Conservation (phyloP, 2,329 filamentous ascomycete species). For the Trichoderma sp. region DNA sequence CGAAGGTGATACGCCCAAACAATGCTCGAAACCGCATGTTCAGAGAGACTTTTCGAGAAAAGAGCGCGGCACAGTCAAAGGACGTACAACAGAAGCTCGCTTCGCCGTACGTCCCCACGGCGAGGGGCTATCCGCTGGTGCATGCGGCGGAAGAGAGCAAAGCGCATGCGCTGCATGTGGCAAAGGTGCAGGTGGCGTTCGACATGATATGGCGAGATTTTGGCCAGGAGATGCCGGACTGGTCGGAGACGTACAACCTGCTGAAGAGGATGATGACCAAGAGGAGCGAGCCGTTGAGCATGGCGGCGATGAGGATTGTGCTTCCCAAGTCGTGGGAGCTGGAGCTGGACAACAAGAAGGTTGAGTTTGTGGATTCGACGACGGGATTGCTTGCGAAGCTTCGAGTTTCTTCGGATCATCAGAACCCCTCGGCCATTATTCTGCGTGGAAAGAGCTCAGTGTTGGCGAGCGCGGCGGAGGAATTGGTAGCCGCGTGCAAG, state of each 20-base stretch:
- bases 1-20: constrained; percentile 22
- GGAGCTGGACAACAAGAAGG: constrained; percentile 38
- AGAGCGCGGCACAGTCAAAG: constrained; percentile 28
- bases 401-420: constrained; percentile 39
- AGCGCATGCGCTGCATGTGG: constrained; percentile 30
- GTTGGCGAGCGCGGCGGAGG: constrained; percentile 39
- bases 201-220: constrained; percentile 39
- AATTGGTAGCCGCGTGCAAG: constrained; percentile 36
- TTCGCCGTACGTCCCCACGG: constrained; percentile 35
- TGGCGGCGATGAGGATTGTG: constrained; percentile 42
- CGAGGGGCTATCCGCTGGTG: constrained; percentile 35
- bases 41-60: constrained; percentile 35
- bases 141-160: constrained; percentile 31
- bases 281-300: constrained; percentile 36
- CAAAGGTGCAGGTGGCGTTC: constrained; percentile 42
- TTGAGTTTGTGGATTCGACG: constrained; percentile 40
- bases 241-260: constrained; percentile 43
- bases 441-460: constrained; percentile 37
- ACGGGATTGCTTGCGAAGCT: constrained; percentile 39
- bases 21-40: constrained; percentile 34
- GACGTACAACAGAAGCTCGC: constrained; percentile 29
- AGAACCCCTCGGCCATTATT: constrained; percentile 36
- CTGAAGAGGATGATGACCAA: constrained; percentile 43
- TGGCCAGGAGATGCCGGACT: constrained; percentile 38
- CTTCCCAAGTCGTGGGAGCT: constrained; percentile 41